Evolutionary conservation across 1,284 basidiomycete species (phyloP).

Genomic region (Mrakiaceae sp.): DNA sequence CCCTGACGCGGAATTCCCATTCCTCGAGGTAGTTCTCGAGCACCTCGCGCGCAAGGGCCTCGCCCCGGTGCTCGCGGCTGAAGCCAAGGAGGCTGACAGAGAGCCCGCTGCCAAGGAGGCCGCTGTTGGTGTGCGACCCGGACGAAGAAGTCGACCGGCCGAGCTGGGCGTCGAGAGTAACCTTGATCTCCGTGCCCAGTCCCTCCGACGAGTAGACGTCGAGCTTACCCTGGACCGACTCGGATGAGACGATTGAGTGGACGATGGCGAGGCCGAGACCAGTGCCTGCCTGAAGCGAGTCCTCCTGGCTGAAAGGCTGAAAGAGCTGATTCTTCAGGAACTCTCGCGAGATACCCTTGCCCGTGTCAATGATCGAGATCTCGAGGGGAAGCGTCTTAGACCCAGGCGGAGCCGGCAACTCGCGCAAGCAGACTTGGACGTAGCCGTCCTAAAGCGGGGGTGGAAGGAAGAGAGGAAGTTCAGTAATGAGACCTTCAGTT

Average conservation of each 20-base stretch:
- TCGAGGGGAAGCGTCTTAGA: constrained; percentile 55
- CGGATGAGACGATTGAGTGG: constrained; percentile 78
- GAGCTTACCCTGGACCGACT: constrained; percentile 70
- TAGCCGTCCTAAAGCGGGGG: constrained; percentile 60
- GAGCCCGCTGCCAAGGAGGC: constrained; percentile 37
- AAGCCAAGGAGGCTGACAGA: constrained; percentile 65
- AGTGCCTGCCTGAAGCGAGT: constrained; percentile 40
- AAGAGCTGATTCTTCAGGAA: constrained; percentile 91
- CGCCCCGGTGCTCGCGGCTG: constrained; percentile 52
- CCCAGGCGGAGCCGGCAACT: constrained; percentile 49
- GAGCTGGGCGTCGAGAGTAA: constrained; percentile 67
- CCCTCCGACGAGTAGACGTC: constrained; percentile 51
- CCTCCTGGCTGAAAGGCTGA: constrained; percentile 83
- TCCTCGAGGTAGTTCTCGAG: constrained; percentile 59
- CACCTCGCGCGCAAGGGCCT: constrained; percentile 53
- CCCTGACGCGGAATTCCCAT: constrained; percentile 60
- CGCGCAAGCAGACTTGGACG: constrained; percentile 71
- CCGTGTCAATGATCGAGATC: constrained; percentile 77
- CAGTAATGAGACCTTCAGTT: too few species aligned
- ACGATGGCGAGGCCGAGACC: constrained; percentile 95
- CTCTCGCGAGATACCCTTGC: constrained; percentile 81
- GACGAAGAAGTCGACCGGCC: constrained; percentile 31
- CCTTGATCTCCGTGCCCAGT: constrained; percentile 84
- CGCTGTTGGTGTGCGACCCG: constrained; percentile 25
- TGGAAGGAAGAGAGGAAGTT: not conserved